Evolutionary conservation across 2,329 filamentous ascomycete genomes (phyloP), one percentile per base, ranked within the genome.

Genomic region (Blumeria hordei): DNA sequence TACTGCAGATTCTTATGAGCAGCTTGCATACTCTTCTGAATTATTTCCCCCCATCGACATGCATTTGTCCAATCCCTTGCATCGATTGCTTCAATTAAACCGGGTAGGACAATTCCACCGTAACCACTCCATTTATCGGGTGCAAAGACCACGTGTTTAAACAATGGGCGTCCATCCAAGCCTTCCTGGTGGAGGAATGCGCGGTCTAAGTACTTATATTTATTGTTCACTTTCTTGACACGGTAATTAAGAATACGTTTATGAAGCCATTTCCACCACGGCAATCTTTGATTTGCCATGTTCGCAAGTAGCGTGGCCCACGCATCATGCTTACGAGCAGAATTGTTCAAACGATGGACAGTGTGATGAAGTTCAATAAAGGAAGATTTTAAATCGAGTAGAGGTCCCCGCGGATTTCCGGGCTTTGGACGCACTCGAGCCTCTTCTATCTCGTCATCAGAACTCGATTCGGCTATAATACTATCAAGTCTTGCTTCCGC

Each of bases 91-190:
- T 82, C 78, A 12, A 74, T 70, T 49, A 81, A 66, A 0, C 78
- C 77, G 0, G 78, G 78, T 66, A 78, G 81, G 12, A 81, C 77
- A 54, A 75, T 78, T 3, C 88, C 88, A 0, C 87, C 72, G 67
- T 95, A 95, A 0, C 88, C 88, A 0, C 87, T 94, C 87, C 88
- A 94, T 51, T 90, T 67, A 0, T 88, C 88, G 0, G 88, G 88
- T 1, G 88, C 88, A 68, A 93, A 95, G 1, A 95, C 83, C 2
- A 94, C 83, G 63, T 95, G 90, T 70, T 95, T 95, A 71, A 90
- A 96, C 88, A 88, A 95, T 28, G 72, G 71, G 57, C 90, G 72
- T 1, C 79, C 78, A 65, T 94, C 88, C 18, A 96, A 69, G 0
- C 90, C 90, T 3, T 75, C 72, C 4, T 77, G 69, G 62, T 86